Evolutionary conservation across 306 rosid species (phyloP).

Genomic region (Vigna nakashimae): DNA sequence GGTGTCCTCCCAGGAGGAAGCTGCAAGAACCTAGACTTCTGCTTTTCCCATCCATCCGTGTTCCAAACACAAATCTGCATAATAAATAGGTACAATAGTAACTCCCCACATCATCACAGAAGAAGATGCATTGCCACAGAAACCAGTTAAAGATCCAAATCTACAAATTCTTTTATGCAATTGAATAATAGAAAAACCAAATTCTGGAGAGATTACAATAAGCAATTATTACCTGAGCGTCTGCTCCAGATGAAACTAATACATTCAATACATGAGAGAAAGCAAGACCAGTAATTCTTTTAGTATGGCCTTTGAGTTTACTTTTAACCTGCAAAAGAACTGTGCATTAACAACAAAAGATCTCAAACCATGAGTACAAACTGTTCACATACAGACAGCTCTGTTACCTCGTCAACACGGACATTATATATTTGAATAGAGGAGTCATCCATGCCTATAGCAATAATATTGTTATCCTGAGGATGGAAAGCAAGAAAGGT

Average conservation of each 20-base stretch:
- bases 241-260: conserved; percentile 57
- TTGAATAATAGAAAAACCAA: conserved; percentile 20
- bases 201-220: conserved; percentile 8
- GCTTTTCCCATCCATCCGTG: conserved; percentile 97
- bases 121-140: background rate
- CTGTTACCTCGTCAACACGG: conserved; percentile 93
- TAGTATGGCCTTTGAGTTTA: conserved; percentile 53
- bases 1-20: conserved; percentile 88
- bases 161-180: background rate
- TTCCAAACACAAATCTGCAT: conserved; percentile 87
- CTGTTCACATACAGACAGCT: conserved; percentile 10
- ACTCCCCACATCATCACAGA: conserved; percentile 29
- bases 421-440: conserved; percentile 97
- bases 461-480: conserved; percentile 91
- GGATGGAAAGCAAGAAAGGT: conserved; percentile 97
- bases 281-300: conserved; percentile 52
- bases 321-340: conserved; percentile 51
- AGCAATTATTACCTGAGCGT: conserved; percentile 71
- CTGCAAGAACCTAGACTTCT: conserved; percentile 79
- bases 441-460: conserved; percentile 99
- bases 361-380: conserved; percentile 38
- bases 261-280: conserved; percentile 47
- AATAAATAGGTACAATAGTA: conserved; percentile 20
- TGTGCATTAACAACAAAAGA: conserved; percentile 34
- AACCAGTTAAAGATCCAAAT: background rate